A percentile compares a stretch with the other conserved stretches of the same genome.
Conservation (phyloP, 768 basidiomycete genomes). For the Lyophyllum shimeji region DNA sequence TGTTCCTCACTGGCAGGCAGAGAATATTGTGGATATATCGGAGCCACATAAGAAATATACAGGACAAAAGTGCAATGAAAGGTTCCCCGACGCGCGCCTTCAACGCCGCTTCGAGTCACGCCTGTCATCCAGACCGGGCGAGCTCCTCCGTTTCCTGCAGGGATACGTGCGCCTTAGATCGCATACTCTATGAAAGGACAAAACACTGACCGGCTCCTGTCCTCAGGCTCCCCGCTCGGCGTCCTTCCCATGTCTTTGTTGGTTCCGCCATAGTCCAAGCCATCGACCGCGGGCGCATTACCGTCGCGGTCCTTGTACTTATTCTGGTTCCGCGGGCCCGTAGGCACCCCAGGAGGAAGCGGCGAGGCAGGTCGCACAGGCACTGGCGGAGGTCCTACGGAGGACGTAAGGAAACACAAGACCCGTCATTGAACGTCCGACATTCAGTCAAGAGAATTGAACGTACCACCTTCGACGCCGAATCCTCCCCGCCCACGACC, state of each 20-base stretch:
- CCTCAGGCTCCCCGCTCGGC: conserved; percentile 67
- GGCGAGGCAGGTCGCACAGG: conserved; percentile 81
- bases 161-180: not conserved
- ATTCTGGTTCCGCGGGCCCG: conserved; percentile 84
- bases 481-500: conserved; percentile 47
- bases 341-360: conserved; percentile 83
- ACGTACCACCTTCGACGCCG: conserved; percentile 36
- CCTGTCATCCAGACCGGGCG: conserved; percentile 67
- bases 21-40: not conserved
- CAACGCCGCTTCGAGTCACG: conserved; percentile 73
- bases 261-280: conserved; percentile 81
- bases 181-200: not conserved
- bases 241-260: conserved; percentile 50
- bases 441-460: conserved; percentile 11
- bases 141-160: conserved; percentile 69
- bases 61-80: conserved; percentile 5
- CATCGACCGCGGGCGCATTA: conserved; percentile 83
- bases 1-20: not conserved
- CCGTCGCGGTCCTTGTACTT: conserved; percentile 90
- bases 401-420: conserved; percentile 5
- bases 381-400: conserved; percentile 38
- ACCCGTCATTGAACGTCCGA: conserved; percentile 13
- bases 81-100: conserved; percentile 15
- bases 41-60: not conserved
- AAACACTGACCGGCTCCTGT: conserved; percentile 55